These are phyloP conservation scores for Plantago lanceolata DNA, from an alignment of 305 asterid genomes.

Conservation along the genomic window DNA sequence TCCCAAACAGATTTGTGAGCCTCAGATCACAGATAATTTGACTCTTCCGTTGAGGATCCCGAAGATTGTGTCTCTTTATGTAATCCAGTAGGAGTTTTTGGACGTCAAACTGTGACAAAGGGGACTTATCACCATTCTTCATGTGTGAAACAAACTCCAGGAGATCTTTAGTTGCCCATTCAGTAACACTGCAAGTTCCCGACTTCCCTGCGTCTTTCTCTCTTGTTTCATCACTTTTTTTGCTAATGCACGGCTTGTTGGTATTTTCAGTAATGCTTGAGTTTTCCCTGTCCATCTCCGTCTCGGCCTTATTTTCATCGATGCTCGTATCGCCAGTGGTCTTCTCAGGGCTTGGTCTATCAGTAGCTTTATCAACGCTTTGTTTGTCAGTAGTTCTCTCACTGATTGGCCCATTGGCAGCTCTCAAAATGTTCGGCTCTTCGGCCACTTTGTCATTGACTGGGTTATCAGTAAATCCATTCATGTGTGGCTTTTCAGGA, in stretches of 20 bases:
- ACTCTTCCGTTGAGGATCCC: constrained; percentile 77
- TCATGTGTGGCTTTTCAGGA: constrained; percentile 16
- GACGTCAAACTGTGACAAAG: constrained; percentile 59
- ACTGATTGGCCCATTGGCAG: constrained; percentile 16
- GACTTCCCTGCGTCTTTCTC: constrained; percentile 26
- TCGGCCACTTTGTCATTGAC: constrained; percentile 12
- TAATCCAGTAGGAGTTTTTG: constrained; percentile 67
- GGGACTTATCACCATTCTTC: constrained; percentile 70
- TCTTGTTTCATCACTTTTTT: constrained; percentile 5
- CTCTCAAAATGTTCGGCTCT: constrained; percentile 16
- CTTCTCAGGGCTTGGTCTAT: not conserved
- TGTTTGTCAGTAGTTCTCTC: constrained; percentile 21
- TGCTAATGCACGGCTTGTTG: constrained; percentile 25
- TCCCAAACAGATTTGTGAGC: constrained; percentile 75
- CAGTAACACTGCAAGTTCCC: constrained; percentile 22
- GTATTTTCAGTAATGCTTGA: constrained; percentile 2
- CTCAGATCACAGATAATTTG: constrained; percentile 73
- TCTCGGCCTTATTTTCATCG: not conserved
- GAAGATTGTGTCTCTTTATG: constrained; percentile 70
- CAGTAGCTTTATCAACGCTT: constrained; percentile 12
- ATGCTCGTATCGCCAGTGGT: not conserved
- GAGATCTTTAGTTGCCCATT: constrained; percentile 41
- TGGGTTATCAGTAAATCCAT: constrained; percentile 5
- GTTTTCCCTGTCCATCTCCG: constrained; percentile 7
- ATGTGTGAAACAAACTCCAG: constrained; percentile 72